These are phyloP conservation scores for Pseudogymnoascus sp. DNA, from an alignment of 2,329 filamentous ascomycete species.

Conservation along the genomic window DNA sequence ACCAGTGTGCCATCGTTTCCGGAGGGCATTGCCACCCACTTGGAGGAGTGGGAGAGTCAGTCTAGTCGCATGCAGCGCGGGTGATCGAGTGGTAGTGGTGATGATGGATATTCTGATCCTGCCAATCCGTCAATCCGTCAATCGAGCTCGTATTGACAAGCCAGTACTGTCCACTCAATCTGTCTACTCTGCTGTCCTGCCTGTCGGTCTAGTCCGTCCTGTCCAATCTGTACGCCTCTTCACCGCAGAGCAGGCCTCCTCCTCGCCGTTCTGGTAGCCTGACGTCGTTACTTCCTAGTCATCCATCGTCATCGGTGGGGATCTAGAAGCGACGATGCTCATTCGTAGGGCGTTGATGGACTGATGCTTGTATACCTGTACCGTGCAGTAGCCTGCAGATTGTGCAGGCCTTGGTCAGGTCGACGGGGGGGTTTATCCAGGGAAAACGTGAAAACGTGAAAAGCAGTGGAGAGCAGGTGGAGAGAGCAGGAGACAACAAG, in stretches of 20 bases:
- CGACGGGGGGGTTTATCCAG: background rate
- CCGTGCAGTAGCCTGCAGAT: background rate
- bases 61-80: background rate
- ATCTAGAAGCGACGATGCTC: background rate
- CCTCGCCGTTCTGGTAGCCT: background rate
- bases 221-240: background rate
- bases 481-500: background rate
- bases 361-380: background rate
- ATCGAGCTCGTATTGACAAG: background rate
- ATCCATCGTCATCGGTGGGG: background rate
- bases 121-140: too few species aligned
- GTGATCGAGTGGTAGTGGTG: background rate
- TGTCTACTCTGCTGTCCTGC: background rate
- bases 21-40: background rate
- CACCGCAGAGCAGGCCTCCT: background rate
- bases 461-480: background rate
- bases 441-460: background rate
- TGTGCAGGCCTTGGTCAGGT: background rate
- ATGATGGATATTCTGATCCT: background rate
- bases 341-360: background rate
- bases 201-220: background rate
- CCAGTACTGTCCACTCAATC: background rate
- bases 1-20: background rate
- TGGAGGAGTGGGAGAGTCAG: background rate
- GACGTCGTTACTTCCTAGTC: background rate